These are phyloP conservation scores for Barnettozyma hawaiiensis DNA, from an alignment of 1,139 yeast species.

Conservation along the genomic window DNA sequence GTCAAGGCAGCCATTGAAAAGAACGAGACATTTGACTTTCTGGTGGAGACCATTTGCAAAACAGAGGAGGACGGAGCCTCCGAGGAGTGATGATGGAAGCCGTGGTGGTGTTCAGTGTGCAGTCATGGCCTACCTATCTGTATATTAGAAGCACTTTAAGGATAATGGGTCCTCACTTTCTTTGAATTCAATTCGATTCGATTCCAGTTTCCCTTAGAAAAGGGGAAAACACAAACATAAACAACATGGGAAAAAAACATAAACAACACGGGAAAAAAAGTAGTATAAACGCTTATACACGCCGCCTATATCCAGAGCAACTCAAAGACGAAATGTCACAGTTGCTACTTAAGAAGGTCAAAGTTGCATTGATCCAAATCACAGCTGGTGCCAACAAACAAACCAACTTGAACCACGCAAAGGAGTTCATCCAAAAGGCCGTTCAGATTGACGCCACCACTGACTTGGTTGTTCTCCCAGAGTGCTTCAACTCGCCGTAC, in stretches of 20 bases:
- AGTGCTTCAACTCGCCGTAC: constrained; percentile 94
- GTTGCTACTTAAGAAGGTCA: constrained; percentile 32
- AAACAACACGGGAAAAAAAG: no score
- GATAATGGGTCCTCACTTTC: not conserved
- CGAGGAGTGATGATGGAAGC: constrained; percentile 11
- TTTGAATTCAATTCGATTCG: not conserved
- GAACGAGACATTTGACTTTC: constrained; percentile 89
- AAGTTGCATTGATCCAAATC: constrained; percentile 73
- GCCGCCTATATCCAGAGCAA: no score
- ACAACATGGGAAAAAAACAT: not conserved
- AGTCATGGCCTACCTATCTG: not conserved
- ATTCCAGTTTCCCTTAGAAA: not conserved
- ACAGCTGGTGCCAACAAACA: constrained; percentile 68
- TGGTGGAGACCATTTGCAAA: constrained; percentile 49
- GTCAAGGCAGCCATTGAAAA: constrained; percentile 77
- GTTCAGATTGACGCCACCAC: constrained; percentile 19
- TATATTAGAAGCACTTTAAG: not conserved
- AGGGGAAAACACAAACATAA: no score
- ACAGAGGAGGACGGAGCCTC: constrained; percentile 15
- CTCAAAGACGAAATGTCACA: constrained; percentile 6
- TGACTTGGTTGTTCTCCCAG: constrained; percentile 49
- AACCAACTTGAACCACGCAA: constrained; percentile 53
- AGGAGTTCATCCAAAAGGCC: constrained; percentile 51
- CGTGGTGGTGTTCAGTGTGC: no score
- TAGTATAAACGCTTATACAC: no score